Percentiles rank a stretch among this genome's conserved stretches.
These are phyloP conservation scores for Fusarium haematococcum DNA, from an alignment of 2,329 filamentous ascomycete genomes.

Conservation along the genomic window DNA sequence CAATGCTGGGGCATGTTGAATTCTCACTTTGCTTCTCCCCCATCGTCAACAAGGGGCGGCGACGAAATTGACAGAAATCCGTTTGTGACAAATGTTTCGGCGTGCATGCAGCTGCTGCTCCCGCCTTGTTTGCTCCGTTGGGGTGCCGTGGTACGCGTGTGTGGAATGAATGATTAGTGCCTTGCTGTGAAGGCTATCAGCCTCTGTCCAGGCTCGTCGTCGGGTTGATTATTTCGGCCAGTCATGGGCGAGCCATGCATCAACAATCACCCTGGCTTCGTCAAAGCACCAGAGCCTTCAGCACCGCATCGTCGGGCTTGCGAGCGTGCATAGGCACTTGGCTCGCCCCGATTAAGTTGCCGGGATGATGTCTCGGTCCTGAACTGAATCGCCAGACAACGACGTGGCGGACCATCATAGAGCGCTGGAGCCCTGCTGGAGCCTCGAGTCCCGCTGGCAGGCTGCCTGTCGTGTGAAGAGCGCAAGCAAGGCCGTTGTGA, in stretches of 20 bases:
- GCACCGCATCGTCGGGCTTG: background rate
- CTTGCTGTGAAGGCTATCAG: background rate
- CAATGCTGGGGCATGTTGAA: constrained; percentile 1
- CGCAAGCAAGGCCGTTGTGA: constrained; percentile 9
- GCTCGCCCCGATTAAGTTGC: constrained; percentile 8
- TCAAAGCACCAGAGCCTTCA: background rate
- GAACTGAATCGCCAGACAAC: constrained; percentile 28
- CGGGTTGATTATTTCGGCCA: background rate
- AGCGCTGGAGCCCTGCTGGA: constrained; percentile 23
- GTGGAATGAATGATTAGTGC: background rate
- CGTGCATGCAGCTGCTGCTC: background rate
- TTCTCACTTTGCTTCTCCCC: constrained; percentile 1
- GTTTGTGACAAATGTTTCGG: background rate
- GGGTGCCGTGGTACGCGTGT: background rate
- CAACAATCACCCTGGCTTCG: constrained; percentile 4
- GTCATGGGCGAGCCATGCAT: background rate
- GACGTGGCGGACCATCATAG: constrained; percentile 37
- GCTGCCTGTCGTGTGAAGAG: constrained; percentile 12
- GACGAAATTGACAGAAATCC: background rate
- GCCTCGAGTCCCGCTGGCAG: constrained; percentile 17
- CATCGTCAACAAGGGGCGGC: background rate
- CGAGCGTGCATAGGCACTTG: constrained; percentile 11
- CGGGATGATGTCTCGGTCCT: constrained; percentile 27
- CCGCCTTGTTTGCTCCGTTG: background rate
- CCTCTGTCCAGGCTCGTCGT: background rate